Percentiles rank a stretch among this genome's conserved stretches.
phyloP scores from a whole-genome alignment of 352 stramenopile genomes.

The Plasmopara viticola region DNA sequence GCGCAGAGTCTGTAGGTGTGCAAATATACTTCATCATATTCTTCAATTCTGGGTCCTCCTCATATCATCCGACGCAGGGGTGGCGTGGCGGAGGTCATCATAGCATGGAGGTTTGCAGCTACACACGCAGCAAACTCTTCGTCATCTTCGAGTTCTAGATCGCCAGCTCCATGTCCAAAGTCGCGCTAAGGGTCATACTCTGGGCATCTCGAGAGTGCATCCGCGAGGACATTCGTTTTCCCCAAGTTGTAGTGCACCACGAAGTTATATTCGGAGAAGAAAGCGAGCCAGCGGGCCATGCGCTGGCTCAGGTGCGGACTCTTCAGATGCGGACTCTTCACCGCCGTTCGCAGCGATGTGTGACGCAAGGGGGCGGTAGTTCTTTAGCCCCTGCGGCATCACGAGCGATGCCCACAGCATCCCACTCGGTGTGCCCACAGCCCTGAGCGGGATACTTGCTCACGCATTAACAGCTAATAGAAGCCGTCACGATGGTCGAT shows the following conservation, averaged over 20 bases:
- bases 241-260: not conserved
- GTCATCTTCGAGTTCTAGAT: not conserved
- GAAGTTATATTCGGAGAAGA: conserved; percentile 1
- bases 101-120: not conserved
- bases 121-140: not conserved
- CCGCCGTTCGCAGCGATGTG: not conserved
- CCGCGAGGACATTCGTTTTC: not conserved
- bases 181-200: not conserved
- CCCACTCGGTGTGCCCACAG: not conserved
- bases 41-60: too few relatives aligned
- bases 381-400: not conserved
- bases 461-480: not conserved
- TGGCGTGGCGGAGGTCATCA: not conserved
- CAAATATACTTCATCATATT: not conserved
- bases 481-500: not conserved
- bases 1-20: not conserved
- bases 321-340: not conserved
- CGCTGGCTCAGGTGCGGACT: not conserved
- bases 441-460: not conserved
- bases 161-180: not conserved
- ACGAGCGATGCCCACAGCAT: conserved; percentile 1
- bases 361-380: too few relatives aligned
- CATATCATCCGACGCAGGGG: too few relatives aligned
- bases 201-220: not conserved
- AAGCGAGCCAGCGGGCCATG: not conserved